Percentiles rank a stretch among this genome's conserved stretches.
Conservation (phyloP, 768 basidiomycete species). For the Psilocybe subaeruginosa region DNA sequence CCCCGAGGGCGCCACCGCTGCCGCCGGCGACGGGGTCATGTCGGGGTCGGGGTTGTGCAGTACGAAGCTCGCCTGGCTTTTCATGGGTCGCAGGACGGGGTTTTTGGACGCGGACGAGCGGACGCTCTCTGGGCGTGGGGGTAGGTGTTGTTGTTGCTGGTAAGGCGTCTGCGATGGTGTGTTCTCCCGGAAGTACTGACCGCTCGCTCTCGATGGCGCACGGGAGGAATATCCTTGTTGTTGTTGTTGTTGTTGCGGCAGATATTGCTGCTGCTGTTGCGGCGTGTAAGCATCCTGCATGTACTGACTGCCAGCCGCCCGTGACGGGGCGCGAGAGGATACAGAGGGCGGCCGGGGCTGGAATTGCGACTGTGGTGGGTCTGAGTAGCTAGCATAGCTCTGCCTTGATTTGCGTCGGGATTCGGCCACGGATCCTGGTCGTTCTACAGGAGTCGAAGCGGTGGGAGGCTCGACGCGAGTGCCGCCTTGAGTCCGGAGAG, state of each 20-base stretch:
- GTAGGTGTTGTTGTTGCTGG: background rate
- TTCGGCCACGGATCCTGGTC: conserved; percentile 13
- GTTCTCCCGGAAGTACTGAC: background rate
- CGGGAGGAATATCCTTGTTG: background rate
- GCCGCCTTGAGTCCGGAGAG: conserved; percentile 16
- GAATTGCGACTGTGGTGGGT: background rate
- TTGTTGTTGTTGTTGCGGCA: background rate
- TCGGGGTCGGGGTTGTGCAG: background rate
- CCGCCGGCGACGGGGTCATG: conserved; percentile 8
- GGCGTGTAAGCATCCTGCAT: background rate
- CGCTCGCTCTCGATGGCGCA: background rate
- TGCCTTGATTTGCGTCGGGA: conserved; percentile 15
- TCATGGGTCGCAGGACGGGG: background rate
- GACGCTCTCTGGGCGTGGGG: conserved; percentile 16
- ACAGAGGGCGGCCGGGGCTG: conserved; percentile 5
- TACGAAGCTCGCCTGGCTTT: conserved; percentile 18
- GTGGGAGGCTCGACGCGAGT: conserved; percentile 8
- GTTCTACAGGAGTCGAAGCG: background rate
- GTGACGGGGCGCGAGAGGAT: conserved; percentile 2
- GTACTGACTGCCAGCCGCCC: background rate
- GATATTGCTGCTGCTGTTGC: too few species aligned
- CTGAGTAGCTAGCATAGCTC: conserved; percentile 4
- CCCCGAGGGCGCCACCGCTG: background rate
- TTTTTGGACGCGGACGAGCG: conserved; percentile 15
- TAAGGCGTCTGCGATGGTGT: background rate